Conservation (phyloP, 768 basidiomycete species). For the Leccinellum luteum region DNA sequence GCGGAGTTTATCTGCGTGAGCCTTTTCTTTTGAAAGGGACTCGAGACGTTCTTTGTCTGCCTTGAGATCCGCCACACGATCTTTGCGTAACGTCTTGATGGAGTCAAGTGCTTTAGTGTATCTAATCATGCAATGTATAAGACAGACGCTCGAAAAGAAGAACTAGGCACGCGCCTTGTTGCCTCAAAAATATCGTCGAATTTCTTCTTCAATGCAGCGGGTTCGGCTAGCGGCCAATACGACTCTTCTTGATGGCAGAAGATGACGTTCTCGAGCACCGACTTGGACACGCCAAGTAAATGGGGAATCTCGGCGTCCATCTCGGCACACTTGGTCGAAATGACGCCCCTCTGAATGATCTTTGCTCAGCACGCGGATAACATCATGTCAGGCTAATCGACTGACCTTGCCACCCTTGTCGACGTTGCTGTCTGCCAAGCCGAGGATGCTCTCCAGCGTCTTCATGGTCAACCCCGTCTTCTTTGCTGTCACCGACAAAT, state of each 20-base stretch:
- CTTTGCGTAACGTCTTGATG: constrained; percentile 88
- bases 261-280: constrained; percentile 98
- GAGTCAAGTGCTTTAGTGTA: constrained; percentile 96
- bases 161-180: constrained; percentile 60
- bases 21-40: constrained; percentile 76
- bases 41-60: constrained; percentile 86
- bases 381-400: not conserved
- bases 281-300: constrained; percentile 91
- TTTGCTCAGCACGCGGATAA: not conserved
- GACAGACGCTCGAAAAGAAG: not conserved
- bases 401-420: constrained; percentile 76
- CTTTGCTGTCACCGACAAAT: constrained; percentile 90
- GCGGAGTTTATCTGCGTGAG: constrained; percentile 81
- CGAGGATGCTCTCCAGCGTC: constrained; percentile 90
- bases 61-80: constrained; percentile 86
- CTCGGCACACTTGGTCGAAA: constrained; percentile 97
- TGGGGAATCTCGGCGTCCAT: constrained; percentile 94
- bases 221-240: constrained; percentile 95
- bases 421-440: constrained; percentile 60
- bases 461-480: constrained; percentile 96
- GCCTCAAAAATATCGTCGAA: constrained; percentile 99
- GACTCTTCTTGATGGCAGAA: constrained; percentile 99
- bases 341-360: constrained; percentile 64
- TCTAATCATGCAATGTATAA: constrained; percentile 41
- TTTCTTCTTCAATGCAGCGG: constrained; percentile 92